These are phyloP conservation scores for Solanum megistacrolobum DNA, from an alignment of 257 asterid species.

Conservation along the genomic window DNA sequence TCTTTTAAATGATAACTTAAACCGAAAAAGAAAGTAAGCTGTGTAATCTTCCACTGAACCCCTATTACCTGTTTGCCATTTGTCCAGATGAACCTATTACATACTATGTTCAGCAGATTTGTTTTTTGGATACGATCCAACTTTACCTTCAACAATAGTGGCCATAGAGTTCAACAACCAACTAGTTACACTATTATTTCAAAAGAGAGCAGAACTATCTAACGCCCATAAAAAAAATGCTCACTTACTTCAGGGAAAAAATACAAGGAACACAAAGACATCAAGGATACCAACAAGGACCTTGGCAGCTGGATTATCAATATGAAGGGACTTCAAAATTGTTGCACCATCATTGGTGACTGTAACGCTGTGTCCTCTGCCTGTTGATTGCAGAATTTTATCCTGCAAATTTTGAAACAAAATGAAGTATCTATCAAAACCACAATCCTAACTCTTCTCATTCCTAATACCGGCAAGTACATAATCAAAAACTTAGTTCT, in stretches of 20 bases:
- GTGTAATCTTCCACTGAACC: not conserved
- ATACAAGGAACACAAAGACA: not conserved
- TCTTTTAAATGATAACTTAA: not conserved
- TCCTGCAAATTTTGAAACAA: slow-evolving; percentile 35
- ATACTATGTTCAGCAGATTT: not conserved
- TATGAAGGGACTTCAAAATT: slow-evolving; percentile 90
- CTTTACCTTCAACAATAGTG: not conserved
- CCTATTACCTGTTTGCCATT: not conserved
- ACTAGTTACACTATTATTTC: not conserved
- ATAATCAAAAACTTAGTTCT: not conserved
- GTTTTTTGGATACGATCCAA: not conserved
- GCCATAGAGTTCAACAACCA: not conserved
- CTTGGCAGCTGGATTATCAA: slow-evolving; percentile 97
- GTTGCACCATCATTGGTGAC: slow-evolving; percentile 99
- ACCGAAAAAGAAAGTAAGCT: not conserved
- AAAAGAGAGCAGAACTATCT: not conserved
- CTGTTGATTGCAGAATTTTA: slow-evolving; percentile 91
- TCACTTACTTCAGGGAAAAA: not conserved
- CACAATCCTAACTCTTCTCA: not conserved
- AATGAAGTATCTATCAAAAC: not conserved
- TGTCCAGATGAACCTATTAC: not conserved
- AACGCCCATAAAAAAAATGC: not conserved
- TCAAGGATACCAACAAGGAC: slow-evolving; percentile 92
- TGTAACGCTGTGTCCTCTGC: slow-evolving; percentile 71
- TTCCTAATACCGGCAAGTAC: not conserved